Percentiles rank a stretch among this genome's conserved stretches.
phyloP scores from a whole-genome alignment of 441 rosid genomes.

The Syzygium syzygioides region DNA sequence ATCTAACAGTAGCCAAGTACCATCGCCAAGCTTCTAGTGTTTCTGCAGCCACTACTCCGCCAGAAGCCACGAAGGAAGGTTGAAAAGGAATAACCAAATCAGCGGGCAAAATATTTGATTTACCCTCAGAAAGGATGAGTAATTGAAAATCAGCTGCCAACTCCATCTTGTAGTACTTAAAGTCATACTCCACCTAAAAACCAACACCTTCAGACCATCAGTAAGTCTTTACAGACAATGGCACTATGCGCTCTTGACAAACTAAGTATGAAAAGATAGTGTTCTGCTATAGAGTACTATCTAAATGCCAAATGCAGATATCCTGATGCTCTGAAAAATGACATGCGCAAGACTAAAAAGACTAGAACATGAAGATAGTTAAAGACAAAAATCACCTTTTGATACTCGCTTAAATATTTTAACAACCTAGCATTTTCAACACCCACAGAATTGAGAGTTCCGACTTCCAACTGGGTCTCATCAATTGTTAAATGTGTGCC shows the following conservation, averaged over 20 bases:
- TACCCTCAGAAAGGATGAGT: slow-evolving; percentile 73
- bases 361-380: background rate
- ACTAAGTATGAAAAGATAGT: background rate
- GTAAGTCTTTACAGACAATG: background rate
- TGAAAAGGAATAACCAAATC: slow-evolving; percentile 69
- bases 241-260: background rate
- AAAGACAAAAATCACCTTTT: slow-evolving; percentile 47
- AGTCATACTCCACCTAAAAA: slow-evolving; percentile 82
- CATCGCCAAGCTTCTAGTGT: slow-evolving; percentile 69
- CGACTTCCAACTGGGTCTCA: slow-evolving; percentile 66
- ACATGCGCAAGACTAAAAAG: no score
- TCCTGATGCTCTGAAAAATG: background rate
- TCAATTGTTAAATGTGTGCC: slow-evolving; percentile 73
- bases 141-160: slow-evolving; percentile 76
- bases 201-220: background rate
- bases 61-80: slow-evolving; percentile 38
- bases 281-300: background rate
- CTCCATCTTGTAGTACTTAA: slow-evolving; percentile 82
- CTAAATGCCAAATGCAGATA: background rate
- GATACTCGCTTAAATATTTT: slow-evolving; percentile 56
- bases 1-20: slow-evolving; percentile 70
- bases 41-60: slow-evolving; percentile 35
- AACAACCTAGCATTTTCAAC: slow-evolving; percentile 67
- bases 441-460: slow-evolving; percentile 69
- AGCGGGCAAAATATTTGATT: slow-evolving; percentile 77